Evolutionary conservation across 345 rosid genomes (phyloP), one percentile per base, ranked within the genome.

Genomic region (Conringia planisiliqua): DNA sequence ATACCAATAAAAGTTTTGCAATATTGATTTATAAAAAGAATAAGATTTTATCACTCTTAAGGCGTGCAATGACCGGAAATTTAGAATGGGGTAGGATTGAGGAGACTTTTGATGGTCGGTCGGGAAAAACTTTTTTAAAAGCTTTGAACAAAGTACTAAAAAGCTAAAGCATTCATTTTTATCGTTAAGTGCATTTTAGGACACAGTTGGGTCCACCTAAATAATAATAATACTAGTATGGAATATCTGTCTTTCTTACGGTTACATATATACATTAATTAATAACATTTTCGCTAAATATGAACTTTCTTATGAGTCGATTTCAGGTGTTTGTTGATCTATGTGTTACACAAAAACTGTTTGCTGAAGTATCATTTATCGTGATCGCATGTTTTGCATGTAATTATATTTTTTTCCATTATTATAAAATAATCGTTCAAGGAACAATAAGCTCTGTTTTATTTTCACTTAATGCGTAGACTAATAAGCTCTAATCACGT

Each of bases 21-120:
- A 1, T 6, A 8, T 7, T 51, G n/a, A n/a, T 3, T 24, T 26
- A 46, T 2, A 17, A 46, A n/a, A 16, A 22, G 6, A 40, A 13
- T 40, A 20, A 9, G 18, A 12, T 24, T 51, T 51, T 51, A 22
- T 22, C 11, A 51, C n/a, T 22, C 30, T 29, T 29, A 6, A 55
- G 40, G 60, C 75, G 60, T 71, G 75, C 60, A n/a, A 10, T 47
- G 57, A 29, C 66, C 66, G 58, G 36, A 7, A 36, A 13, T 18
- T 29, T 2, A 42, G 29, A 14, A 46, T 22, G 20, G 22, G 17
- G 26, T 58, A 59, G 33, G 65, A 43, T 57, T 59, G 48, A 71
- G 47, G 12, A 22, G 75, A 60, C 67, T 52, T 42, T 54, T 71
- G 75, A 47, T 26, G 62, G 76, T 72, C 70, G 76, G 76, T 63